A percentile compares a stretch with the other conserved stretches of the same genome.
Conservation (phyloP, 2,329 filamentous ascomycete genomes). For the Stagonosporopsis vannaccii region DNA sequence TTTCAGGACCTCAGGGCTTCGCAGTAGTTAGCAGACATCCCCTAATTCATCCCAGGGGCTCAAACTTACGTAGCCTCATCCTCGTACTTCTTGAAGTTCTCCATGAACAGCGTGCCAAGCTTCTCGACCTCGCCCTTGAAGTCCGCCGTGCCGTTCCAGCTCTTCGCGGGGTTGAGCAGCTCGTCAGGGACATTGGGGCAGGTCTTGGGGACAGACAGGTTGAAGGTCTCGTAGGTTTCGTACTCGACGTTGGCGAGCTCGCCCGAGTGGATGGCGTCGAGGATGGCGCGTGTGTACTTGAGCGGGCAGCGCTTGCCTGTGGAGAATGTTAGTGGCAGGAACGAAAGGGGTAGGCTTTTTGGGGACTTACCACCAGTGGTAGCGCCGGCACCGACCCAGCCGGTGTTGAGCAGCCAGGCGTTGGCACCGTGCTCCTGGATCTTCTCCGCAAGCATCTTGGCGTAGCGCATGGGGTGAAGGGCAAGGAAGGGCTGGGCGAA, state of each 20-base stretch:
- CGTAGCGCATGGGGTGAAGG: slow-evolving; percentile 98
- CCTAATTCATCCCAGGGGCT: no score
- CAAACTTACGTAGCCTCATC: slow-evolving; percentile 36
- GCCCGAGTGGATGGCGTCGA: slow-evolving; percentile 96
- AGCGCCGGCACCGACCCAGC: slow-evolving; percentile 92
- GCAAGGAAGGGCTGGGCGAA: slow-evolving; percentile 99
- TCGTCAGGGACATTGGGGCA: slow-evolving; percentile 90
- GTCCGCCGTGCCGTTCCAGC: slow-evolving; percentile 84
- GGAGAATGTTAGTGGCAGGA: slow-evolving; percentile 95
- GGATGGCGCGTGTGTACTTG: slow-evolving; percentile 98
- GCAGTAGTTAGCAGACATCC: no score
- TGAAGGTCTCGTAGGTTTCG: slow-evolving; percentile 96
- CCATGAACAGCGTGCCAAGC: slow-evolving; percentile 86
- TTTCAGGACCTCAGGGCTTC: slow-evolving; percentile 46
- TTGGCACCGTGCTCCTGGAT: slow-evolving; percentile 94
- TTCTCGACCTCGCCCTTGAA: slow-evolving; percentile 91
- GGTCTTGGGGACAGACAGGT: slow-evolving; percentile 90
- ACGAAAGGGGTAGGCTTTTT: neutral
- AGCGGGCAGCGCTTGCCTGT: slow-evolving; percentile 89
- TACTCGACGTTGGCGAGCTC: slow-evolving; percentile 93
- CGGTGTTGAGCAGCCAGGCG: slow-evolving; percentile 98
- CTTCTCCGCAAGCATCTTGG: slow-evolving; percentile 98
- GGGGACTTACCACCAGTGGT: slow-evolving; percentile 86
- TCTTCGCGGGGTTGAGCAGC: slow-evolving; percentile 91
- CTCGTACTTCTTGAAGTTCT: slow-evolving; percentile 98